Evolutionary conservation across 352 stramenopile species (phyloP).

Genomic region (Thalassiosira hispida): DNA sequence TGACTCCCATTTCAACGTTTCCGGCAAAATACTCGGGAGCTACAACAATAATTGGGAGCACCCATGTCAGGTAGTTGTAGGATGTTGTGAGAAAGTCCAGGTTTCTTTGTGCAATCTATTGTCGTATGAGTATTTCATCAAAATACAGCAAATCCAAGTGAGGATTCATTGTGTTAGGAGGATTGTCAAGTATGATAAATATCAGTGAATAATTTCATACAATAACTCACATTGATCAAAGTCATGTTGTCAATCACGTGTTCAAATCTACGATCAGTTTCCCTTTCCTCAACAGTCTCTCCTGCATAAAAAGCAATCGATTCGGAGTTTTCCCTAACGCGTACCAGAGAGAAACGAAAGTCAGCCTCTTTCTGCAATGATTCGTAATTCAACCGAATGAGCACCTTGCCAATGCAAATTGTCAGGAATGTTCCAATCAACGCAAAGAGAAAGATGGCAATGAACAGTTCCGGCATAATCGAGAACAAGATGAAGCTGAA

Average conservation of each 20-base stretch:
- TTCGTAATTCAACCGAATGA: constrained; percentile 85
- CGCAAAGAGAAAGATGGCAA: constrained; percentile 85
- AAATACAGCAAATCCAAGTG: neutral
- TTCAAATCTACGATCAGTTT: constrained; percentile 72
- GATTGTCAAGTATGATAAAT: too few relatives aligned
- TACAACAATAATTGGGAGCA: constrained; percentile 82
- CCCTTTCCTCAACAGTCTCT: constrained; percentile 83
- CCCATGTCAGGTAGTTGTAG: constrained; percentile 84
- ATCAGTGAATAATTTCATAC: too few relatives aligned
- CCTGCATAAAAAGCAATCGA: constrained; percentile 89
- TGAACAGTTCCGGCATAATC: constrained; percentile 87
- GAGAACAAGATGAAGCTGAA: constrained; percentile 88
- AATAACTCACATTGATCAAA: constrained; percentile 27
- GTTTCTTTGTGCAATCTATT: constrained; percentile 74
- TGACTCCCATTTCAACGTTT: constrained; percentile 74
- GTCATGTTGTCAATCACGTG: constrained; percentile 63
- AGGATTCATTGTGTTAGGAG: neutral
- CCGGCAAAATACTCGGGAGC: constrained; percentile 87
- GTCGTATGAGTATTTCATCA: constrained; percentile 48
- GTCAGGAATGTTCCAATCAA: constrained; percentile 83
- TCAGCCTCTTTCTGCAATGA: constrained; percentile 86
- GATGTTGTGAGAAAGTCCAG: constrained; percentile 88
- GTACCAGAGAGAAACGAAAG: constrained; percentile 87
- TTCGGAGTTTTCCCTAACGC: constrained; percentile 88
- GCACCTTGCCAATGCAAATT: constrained; percentile 72